Evolutionary conservation across 331 rosid species (phyloP).

Genomic region (Acacia pycnantha): DNA sequence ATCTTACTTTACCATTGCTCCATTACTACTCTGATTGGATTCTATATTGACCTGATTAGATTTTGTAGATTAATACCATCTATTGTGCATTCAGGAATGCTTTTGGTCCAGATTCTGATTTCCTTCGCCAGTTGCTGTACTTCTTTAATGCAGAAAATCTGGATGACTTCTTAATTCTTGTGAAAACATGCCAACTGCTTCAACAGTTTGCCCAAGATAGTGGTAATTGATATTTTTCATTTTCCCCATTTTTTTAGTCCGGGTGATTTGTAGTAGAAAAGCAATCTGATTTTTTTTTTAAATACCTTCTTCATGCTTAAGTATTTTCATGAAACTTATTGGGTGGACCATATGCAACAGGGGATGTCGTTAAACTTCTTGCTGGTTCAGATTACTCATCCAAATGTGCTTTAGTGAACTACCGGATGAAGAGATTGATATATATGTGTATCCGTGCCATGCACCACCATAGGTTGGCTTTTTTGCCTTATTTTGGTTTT

Average conservation of each 20-base stretch:
- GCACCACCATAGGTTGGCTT: slow-evolving; percentile 80
- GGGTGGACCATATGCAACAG: slow-evolving; percentile 46
- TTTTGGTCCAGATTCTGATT: slow-evolving; percentile 86
- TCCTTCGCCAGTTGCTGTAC: slow-evolving; percentile 80
- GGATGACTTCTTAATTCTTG: slow-evolving; percentile 69
- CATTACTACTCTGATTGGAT: slow-evolving; percentile 2
- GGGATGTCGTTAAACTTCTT: slow-evolving; percentile 62
- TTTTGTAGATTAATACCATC: slow-evolving; percentile 22
- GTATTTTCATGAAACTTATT: slow-evolving; percentile 21
- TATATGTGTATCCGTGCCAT: slow-evolving; percentile 70
- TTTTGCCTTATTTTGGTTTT: slow-evolving; percentile 20
- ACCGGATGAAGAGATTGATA: slow-evolving; percentile 74
- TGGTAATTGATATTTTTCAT: slow-evolving; percentile 46
- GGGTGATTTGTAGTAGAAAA: slow-evolving; percentile 5
- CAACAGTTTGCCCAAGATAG: slow-evolving; percentile 55
- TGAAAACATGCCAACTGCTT: slow-evolving; percentile 77
- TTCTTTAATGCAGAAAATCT: slow-evolving; percentile 66
- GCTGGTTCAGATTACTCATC: slow-evolving; percentile 69
- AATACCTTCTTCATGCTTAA: slow-evolving; percentile 18
- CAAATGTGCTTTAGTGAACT: slow-evolving; percentile 64
- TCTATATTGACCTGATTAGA: neutral
- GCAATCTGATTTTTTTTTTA: neutral
- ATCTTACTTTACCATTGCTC: slow-evolving; percentile 19
- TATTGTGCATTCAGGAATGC: slow-evolving; percentile 64
- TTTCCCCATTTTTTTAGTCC: slow-evolving; percentile 10